phyloP scores from a whole-genome alignment of 2,329 filamentous ascomycete genomes.

The Geosmithia morbida region DNA sequence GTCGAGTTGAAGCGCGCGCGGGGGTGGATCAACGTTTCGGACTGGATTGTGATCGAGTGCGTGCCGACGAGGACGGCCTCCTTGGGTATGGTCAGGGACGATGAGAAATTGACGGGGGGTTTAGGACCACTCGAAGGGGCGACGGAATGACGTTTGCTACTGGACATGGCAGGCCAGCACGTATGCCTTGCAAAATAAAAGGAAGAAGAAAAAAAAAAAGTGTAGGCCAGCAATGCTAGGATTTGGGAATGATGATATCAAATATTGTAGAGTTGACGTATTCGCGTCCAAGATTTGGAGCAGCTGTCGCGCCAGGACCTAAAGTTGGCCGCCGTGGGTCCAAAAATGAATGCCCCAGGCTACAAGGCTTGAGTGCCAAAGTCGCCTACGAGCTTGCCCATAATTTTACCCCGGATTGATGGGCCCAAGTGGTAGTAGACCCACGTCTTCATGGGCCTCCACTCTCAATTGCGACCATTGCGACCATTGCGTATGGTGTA shows the following conservation, averaged over 20 bases:
- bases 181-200: neutral
- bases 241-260: neutral
- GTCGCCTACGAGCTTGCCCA: neutral
- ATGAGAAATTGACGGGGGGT: constrained; percentile 47
- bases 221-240: too few relatives aligned
- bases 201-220: neutral
- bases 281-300: neutral
- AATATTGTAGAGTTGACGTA: neutral
- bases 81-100: constrained; percentile 46
- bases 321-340: neutral
- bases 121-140: constrained; percentile 41
- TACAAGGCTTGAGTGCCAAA: neutral
- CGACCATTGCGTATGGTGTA: neutral
- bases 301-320: neutral
- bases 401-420: neutral
- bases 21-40: constrained; percentile 75
- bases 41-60: constrained; percentile 63
- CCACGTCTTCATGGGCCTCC: neutral
- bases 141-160: constrained; percentile 40
- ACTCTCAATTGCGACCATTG: neutral
- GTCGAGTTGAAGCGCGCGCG: constrained; percentile 67
- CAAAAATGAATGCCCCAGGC: neutral
- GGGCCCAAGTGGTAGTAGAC: neutral
- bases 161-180: constrained; percentile 7
- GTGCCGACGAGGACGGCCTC: constrained; percentile 52